A percentile compares a stretch with the other conserved stretches of the same genome.
phyloP scores from a whole-genome alignment of 495 filamentous ascomycete genomes.

The Lindgomyces ingoldianus region DNA sequence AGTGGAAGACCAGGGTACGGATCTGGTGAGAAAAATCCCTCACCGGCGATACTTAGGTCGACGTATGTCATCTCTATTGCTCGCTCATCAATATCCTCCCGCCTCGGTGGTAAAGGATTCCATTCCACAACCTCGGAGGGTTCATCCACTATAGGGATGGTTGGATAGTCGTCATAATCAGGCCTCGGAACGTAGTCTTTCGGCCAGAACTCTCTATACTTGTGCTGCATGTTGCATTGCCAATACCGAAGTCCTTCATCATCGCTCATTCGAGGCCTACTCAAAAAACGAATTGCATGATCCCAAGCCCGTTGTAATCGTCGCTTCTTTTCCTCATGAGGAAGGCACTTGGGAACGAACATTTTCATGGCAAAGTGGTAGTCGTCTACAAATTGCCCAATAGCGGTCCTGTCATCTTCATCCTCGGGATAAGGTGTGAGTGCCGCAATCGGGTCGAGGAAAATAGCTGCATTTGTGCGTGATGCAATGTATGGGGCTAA shows the following conservation, averaged over 20 bases:
- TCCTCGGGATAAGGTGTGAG: conserved; percentile 4
- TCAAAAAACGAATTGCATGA: conserved; percentile 16
- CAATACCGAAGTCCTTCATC: conserved; percentile 26
- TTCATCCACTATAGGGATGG: conserved; percentile 8
- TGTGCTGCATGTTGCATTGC: not conserved
- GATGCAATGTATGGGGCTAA: conserved; percentile 23
- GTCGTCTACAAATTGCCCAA: conserved; percentile 30
- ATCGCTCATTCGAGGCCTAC: conserved; percentile 8
- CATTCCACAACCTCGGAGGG: conserved; percentile 15
- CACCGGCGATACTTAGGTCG: conserved; percentile 4
- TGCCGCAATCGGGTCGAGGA: not conserved
- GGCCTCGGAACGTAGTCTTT: not conserved
- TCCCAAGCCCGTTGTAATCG: conserved; percentile 13
- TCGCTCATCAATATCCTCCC: not conserved
- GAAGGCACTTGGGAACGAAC: not conserved
- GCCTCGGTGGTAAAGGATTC: conserved; percentile 15
- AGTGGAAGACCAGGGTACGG: not conserved
- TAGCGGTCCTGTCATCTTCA: conserved; percentile 11
- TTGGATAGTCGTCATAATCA: not conserved
- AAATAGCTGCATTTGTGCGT: conserved; percentile 15
- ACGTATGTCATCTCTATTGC: conserved; percentile 15
- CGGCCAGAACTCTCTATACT: not conserved
- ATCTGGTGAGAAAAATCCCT: not conserved
- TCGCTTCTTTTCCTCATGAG: conserved; percentile 7
- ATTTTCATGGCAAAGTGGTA: conserved; percentile 20